Evolutionary conservation across 495 filamentous ascomycete species (phyloP).

Genomic region (Filosporella fistucella): DNA sequence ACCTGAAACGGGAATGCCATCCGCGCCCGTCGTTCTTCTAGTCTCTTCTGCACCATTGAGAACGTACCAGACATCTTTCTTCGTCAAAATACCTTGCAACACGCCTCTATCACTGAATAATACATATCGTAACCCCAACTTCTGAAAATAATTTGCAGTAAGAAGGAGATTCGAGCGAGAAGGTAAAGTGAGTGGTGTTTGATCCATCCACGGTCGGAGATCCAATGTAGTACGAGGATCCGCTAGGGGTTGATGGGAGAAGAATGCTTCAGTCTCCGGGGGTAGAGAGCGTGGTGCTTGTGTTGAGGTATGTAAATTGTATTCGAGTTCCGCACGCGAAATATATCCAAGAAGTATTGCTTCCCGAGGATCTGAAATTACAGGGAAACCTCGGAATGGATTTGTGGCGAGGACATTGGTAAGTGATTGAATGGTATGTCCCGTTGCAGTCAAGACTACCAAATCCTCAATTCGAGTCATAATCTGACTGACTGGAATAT

Average conservation of each 20-base stretch:
- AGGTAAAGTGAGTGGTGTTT: conserved; percentile 89
- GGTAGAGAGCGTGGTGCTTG: conserved; percentile 52
- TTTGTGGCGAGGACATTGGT: conserved; percentile 63
- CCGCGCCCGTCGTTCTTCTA: conserved; percentile 15
- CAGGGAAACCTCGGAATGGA: conserved; percentile 87
- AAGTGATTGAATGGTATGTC: conserved; percentile 78
- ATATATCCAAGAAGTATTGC: conserved; percentile 87
- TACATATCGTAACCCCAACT: conserved; percentile 85
- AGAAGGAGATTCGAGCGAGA: conserved; percentile 69
- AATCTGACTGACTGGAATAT: conserved; percentile 76
- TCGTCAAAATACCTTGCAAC: conserved; percentile 83
- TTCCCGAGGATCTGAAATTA: conserved; percentile 70
- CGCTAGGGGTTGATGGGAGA: conserved; percentile 75
- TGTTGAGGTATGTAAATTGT: conserved; percentile 61
- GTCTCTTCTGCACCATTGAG: conserved; percentile 75
- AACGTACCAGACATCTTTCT: conserved; percentile 97
- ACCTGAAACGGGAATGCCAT: conserved; percentile 19
- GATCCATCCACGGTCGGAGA: conserved; percentile 95
- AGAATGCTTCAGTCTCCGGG: conserved; percentile 73
- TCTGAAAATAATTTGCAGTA: conserved; percentile 87
- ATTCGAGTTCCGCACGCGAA: conserved; percentile 83
- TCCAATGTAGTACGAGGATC: conserved; percentile 79
- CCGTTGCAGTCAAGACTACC: conserved; percentile 77
- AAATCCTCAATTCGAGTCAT: conserved; percentile 94
- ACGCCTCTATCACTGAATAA: conserved; percentile 78